Conservation (phyloP, 371 early-diverging fungal genomes). For the Apophysomyces variabilis region DNA sequence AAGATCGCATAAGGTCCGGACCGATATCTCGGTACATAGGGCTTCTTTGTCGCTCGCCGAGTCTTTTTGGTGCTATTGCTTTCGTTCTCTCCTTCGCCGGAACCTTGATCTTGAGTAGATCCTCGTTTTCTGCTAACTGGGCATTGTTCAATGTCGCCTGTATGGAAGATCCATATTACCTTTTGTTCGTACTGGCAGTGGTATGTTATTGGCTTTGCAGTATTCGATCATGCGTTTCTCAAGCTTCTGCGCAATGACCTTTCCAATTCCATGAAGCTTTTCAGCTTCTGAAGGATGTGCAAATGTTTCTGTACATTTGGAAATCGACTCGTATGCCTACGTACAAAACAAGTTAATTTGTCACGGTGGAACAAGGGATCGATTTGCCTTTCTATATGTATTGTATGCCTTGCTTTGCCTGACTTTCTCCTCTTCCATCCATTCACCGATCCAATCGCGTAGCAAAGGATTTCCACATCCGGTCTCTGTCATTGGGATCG, state of each 20-base stretch:
- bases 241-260: slow-evolving; percentile 60
- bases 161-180: slow-evolving; percentile 22
- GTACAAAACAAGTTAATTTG: neutral
- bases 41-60: slow-evolving; percentile 18
- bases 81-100: slow-evolving; percentile 17
- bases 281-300: slow-evolving; percentile 59
- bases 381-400: slow-evolving; percentile 61
- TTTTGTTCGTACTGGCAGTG: slow-evolving; percentile 47
- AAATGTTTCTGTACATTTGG: slow-evolving; percentile 58
- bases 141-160: neutral
- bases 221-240: slow-evolving; percentile 59
- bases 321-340: slow-evolving; percentile 71
- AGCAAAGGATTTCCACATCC: slow-evolving; percentile 65
- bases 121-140: slow-evolving; percentile 5
- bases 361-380: neutral
- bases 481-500: slow-evolving; percentile 1
- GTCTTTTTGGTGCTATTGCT: slow-evolving; percentile 22
- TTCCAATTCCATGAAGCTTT: slow-evolving; percentile 67
- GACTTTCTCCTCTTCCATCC: slow-evolving; percentile 54
- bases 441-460: slow-evolving; percentile 67
- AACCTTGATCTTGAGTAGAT: neutral
- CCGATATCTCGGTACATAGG: slow-evolving; percentile 83
- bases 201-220: slow-evolving; percentile 56
- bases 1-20: slow-evolving; percentile 89
- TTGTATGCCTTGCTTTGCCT: slow-evolving; percentile 46